Evolutionary conservation across 352 stramenopile genomes (phyloP), one percentile per base, ranked within the genome.

Genomic region (Phytophthora meadii): DNA sequence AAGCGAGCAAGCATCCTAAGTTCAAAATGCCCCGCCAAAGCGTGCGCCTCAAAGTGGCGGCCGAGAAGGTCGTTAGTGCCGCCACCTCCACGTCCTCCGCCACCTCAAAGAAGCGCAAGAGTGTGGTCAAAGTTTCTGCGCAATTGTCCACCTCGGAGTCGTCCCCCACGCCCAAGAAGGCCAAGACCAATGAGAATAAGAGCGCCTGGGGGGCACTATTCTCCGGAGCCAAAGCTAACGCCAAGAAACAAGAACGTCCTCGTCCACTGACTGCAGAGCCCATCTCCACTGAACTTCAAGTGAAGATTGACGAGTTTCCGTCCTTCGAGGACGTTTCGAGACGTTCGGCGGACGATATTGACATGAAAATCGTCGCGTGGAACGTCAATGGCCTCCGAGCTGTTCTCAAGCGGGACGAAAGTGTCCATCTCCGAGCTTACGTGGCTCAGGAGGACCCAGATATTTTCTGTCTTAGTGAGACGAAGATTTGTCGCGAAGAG

Each of bases 381-480:
- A 95, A 95, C 68, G 87, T 95, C 5, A 95, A 95, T 48, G 85
- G 87, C 4, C 69, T 95, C 40, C 87, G 87, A 2, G 87, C 87
- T 22, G 50, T 95, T 52, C 65, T 95, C 25, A 93, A 92, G 68
- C 68, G 79, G 14, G 82, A 90, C 24, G 73, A 92, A 28, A 76
- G 75, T 53, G 61, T 82, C 49, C 81, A 90, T 45, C 70, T 95
- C 39, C 82, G 82, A 17, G 85, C 84, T 6, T 95, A 91, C 60
- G 77, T 93, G 44, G 78, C 77, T 9, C 79, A 92, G 55, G 87
- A 95, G 60, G 76, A 94, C 64, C 84, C 87, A 1, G 87, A 94
- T 49, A 76, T 95, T 54, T 63, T 94, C 25, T 95, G 87, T 58
- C 65, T 95, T n/a, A 90, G 87, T 37, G 87, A 95, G 74, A 95